Base-by-base conservation (phyloP, 352 stramenopile species). In the Phytophthora europaea region DNA sequence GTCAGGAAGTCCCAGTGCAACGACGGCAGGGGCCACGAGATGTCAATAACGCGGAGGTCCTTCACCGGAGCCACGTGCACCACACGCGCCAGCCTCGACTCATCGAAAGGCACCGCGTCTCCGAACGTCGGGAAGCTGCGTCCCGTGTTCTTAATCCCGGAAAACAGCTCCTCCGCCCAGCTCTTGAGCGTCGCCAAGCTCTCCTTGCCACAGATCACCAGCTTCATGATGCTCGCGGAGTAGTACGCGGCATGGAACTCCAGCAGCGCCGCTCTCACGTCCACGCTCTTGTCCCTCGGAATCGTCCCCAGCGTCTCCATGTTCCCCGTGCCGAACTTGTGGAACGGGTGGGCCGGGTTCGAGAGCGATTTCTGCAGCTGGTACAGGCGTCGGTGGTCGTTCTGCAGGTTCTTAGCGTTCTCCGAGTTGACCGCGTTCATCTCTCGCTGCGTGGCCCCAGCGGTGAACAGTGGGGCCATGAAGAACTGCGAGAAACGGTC, bases 401-500 rank as follows among this genome's bases (percentile, higher is more conserved):
- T 97, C 54, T 98, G 97, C 50, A 98, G 80, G 67, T 98, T 98
- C 84, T 99, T 99, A 36, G 91, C 80, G 79, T 99, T 97, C 80
- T 99, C 98, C 3, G 94, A 97, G 74, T 99, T 96, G 15, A 99
- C 98, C 0, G 98, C 98, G 57, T 98, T 92, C 59, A 99, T 90
- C 82, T 99, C 98, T 7, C 98, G 89, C 52, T 98, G 91, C 0
- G 96, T 98, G 4, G 93, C 91, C 26, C 76, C 88, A 61, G 93
- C 61, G 26, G 91, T 97, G 74, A 99, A 99, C 1, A 98, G 74
- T 28, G 98, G 98, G n/a, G 92, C 75, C 34, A 99, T 95, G 81
- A 99, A 99, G 72, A 99, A 99, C 86, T 99, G 95, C 36, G 97
- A 85, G 65, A 99, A 99, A 26, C 97, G 90, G 79, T 99, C 97